Evolutionary conservation across 805 yeast genomes (phyloP), one percentile per base, ranked within the genome.

Genomic region (Debaryomyces tyrocola): DNA sequence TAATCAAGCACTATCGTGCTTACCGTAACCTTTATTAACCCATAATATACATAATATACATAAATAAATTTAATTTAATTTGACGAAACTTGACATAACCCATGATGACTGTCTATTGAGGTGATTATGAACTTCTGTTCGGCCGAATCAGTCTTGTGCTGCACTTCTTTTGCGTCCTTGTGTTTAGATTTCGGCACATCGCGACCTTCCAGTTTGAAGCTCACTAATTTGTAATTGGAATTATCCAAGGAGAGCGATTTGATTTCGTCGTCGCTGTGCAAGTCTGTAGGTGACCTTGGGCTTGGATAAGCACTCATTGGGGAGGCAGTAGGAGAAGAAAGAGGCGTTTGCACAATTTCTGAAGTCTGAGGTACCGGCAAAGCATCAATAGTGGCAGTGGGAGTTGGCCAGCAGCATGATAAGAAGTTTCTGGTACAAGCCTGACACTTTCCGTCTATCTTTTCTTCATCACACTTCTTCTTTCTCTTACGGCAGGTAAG

Each of bases 401-500:
- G 29, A 17, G 42, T 14, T 3, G 74, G 69, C 78, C 78, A 73
- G 48, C 70, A 62, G 48, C 78, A 73, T 46, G 69, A 74, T 44
- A 73, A 59, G 41, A 70, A 73, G 62, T 73, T 73, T 49, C 78
- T 59, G 5, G 70, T 62, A 49, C 78, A 73, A 5, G 67, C 76
- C 53, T 71, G 74, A 53, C 78, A 73, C 51, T 73, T 73, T 5
- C 77, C 77, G 46, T 66, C 66, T 8, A 62, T 67, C 29, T 56
- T 67, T 33, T 63, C 62, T 51, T 79, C 80, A 55, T 82, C 85
- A 62, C 87, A 82, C 66, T 82, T 82, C 67, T 83, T 75, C 64
- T 83, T 83, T 55, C 86, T 74, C 50, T 77, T 74, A 44, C 87
- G 72, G 60, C 89, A 83, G 40, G 83, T 81, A 50, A 81, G 68